Evolutionary conservation across 257 asterid species (phyloP), one percentile per base, ranked within the genome.

Genomic region (Gentiana straminea): DNA sequence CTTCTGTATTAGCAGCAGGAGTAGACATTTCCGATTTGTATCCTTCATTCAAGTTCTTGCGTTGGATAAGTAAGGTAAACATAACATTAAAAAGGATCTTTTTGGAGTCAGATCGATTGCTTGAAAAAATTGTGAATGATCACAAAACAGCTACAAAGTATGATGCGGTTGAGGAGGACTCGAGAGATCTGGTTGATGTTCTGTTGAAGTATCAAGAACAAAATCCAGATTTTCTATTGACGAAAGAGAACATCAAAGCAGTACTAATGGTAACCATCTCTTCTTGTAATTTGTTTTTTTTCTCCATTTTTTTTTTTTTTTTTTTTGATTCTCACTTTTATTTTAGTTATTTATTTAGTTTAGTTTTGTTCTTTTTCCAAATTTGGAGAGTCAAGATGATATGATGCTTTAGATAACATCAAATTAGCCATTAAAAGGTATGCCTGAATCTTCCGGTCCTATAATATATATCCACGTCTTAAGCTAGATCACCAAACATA

Each of bases 161-260:
- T 36, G 33, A 49, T 49, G 0, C 12, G 39, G 24, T 1, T 41
- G 45, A 33, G 58, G 13, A 38, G 53, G 52, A 10, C 47, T 33
- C n/a, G 67, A 72, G 35, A 41, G 77, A 72, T 54, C 35, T 67
- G 35, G 64, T 67, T 32, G 74, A 72, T 46, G 71, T 68, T 55
- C 54, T 72, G 9, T 11, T 68, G 10, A 64, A 64, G 44, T 10
- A 64, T 46, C 48, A 68, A 49, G 33, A 55, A 7, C 52, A 33
- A 3, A 49, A 64, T 33, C 51, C 9, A 5, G 67, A n/a, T 43
- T 51, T 58, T 58, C 62, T 52, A 2, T 13, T 67, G 1, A 46
- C 66, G 4, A 35, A 43, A 1, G 10, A 41, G 33, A 65, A 67
- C 61, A 55, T 72, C 43, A 72, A 68, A 39, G 70, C 73, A 4